Percentiles rank a stretch among this genome's conserved stretches.
These are phyloP conservation scores for Sugiyamaella novakii DNA, from an alignment of 1,139 yeast genomes.

Conservation along the genomic window DNA sequence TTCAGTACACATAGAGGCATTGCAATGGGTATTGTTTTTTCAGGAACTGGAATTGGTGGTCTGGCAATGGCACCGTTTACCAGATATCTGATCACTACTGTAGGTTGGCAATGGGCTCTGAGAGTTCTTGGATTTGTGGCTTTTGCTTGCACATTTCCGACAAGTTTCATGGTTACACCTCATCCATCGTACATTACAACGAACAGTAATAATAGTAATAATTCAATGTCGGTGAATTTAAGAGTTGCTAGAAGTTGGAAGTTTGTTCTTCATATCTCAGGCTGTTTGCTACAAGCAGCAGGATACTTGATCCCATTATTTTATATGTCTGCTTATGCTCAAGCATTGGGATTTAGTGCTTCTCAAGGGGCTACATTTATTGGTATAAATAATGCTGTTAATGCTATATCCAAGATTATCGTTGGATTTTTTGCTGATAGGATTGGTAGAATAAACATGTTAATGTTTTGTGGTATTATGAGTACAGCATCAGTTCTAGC, in stretches of 20 bases:
- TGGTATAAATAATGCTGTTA: conserved; percentile 48
- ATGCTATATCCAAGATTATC: conserved; percentile 46
- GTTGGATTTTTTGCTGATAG: conserved; percentile 47
- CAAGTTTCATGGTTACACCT: conserved; percentile 27
- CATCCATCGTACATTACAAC: conserved; percentile 34
- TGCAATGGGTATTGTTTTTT: conserved; percentile 48
- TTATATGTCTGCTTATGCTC: conserved; percentile 49
- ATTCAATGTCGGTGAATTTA: conserved; percentile 27
- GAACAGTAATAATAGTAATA: conserved; percentile 9
- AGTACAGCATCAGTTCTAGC: conserved; percentile 44
- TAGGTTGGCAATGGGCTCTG: conserved; percentile 50
- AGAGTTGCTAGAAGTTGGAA: conserved; percentile 34
- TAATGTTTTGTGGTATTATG: conserved; percentile 43
- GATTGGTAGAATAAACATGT: conserved; percentile 47
- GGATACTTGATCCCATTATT: conserved; percentile 49
- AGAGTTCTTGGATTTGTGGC: conserved; percentile 43
- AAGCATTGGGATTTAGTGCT: conserved; percentile 44
- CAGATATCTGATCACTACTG: conserved; percentile 37
- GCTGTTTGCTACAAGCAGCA: conserved; percentile 47
- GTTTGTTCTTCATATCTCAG: conserved; percentile 41
- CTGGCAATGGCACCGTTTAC: conserved; percentile 46
- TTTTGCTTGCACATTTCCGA: conserved; percentile 23
- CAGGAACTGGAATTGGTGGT: conserved; percentile 50
- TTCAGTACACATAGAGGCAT: conserved; percentile 46
- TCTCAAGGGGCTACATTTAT: conserved; percentile 49